These are phyloP conservation scores for Magnaporthiopsis rhizophila DNA, from an alignment of 2,329 filamentous ascomycete genomes.

Conservation along the genomic window DNA sequence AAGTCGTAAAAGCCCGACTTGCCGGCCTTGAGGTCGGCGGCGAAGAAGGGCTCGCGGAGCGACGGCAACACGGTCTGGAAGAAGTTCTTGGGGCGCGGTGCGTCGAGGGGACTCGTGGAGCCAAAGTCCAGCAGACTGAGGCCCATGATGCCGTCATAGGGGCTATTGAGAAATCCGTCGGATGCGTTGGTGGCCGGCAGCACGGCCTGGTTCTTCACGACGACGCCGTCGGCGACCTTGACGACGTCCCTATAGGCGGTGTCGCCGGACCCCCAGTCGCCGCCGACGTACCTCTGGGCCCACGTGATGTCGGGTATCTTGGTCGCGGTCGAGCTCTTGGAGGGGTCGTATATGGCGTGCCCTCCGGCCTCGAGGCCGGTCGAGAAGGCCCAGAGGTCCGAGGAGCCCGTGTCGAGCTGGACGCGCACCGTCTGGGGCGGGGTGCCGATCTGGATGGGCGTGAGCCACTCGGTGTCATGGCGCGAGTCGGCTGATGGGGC, in stretches of 20 bases:
- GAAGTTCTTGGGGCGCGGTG: conserved; percentile 18
- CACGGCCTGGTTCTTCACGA: conserved; percentile 20
- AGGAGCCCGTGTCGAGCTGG: conserved; percentile 24
- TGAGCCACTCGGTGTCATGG: conserved; percentile 28
- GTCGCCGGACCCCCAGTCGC: conserved; percentile 20
- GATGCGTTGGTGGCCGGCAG: conserved; percentile 21
- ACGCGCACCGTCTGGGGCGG: conserved; percentile 21
- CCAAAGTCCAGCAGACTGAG: conserved; percentile 23
- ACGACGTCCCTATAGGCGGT: conserved; percentile 23
- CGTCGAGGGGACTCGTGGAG: conserved; percentile 14
- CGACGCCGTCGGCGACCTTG: conserved; percentile 18
- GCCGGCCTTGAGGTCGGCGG: conserved; percentile 31
- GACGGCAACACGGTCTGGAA: conserved; percentile 27
- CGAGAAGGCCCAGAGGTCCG: conserved; percentile 27
- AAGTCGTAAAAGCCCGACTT: background rate
- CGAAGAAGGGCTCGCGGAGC: conserved; percentile 41
- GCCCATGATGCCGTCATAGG: conserved; percentile 19
- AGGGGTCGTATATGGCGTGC: conserved; percentile 22
- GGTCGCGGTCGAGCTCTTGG: conserved; percentile 20
- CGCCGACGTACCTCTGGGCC: conserved; percentile 24
- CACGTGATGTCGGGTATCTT: conserved; percentile 19
- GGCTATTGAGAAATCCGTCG: conserved; percentile 16
- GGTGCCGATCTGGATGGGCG: conserved; percentile 31
- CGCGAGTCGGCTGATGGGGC: conserved; percentile 18
- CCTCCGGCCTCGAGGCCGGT: conserved; percentile 10